Evolutionary conservation across 2,329 filamentous ascomycete genomes (phyloP), one percentile per base, ranked within the genome.

Genomic region (Aspergillus phoenicis): DNA sequence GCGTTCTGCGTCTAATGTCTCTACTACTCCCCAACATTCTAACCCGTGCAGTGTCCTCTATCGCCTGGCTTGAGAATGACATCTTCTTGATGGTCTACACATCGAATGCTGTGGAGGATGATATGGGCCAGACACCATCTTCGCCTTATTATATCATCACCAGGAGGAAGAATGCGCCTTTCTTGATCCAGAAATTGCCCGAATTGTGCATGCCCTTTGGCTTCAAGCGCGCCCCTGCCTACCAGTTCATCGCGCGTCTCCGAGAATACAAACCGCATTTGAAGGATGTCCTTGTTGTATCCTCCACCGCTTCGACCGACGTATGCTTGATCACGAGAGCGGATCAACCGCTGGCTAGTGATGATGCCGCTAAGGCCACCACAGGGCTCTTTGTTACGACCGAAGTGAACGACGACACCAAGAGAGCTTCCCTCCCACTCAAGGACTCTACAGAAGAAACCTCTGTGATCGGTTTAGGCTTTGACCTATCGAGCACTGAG

Each of bases 21-120:
- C 39, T 13, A 17, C 26, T 8, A n/a, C 28, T 48, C 10, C 17
- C 17, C 22, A 26, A 15, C 30, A 47, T 41, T 59, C 61, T 65
- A 57, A 64, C 71, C 77, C 36, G 30, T 48, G 26, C 62, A 79
- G 91, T 96, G 2, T 91, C 92, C 4, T 89, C 90, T 15, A 83
- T 99, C 43, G 84, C 85, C 39, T 99, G 96, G 95, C 83, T 98
- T 20, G 91, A 95, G 71, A 97, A 95, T 68, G 81, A 96, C 68
- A 80, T 94, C 2, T 96, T 97, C 73, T 82, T 98, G 48, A 83
- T 89, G 58, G 85, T 95, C 22, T 89, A 97, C 75, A 91, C 90
- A 1, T 84, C 86, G n/a, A 78, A 75, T 57, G 62, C 63, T n/a
- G 80, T 84, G 30, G 84, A 83, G 62, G 82, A 83, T 58, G 84